These are phyloP conservation scores for Aegilops bicornis DNA, from an alignment of 176 grass and related monocot species.

Conservation along the genomic window DNA sequence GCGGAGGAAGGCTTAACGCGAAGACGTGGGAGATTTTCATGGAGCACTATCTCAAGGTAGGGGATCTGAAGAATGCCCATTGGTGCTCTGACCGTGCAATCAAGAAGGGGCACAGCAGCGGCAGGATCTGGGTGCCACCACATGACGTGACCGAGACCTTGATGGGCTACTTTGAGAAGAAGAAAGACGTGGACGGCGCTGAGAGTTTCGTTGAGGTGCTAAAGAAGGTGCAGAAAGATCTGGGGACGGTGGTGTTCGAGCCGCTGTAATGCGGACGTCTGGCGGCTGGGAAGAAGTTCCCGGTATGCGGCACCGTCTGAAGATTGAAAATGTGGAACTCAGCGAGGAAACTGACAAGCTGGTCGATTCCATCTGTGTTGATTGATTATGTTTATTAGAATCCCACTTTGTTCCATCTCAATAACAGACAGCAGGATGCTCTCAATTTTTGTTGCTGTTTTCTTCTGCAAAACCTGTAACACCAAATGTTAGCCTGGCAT, in stretches of 20 bases:
- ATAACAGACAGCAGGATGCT: conserved; percentile 37
- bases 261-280: conserved; percentile 56
- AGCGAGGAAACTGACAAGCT: conserved; percentile 41
- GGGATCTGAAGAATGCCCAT: conserved; percentile 74
- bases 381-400: conserved; percentile 5
- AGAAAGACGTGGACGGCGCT: conserved; percentile 59
- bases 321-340: conserved; percentile 65
- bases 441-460: not conserved
- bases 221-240: conserved; percentile 54
- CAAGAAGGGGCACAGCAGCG: conserved; percentile 76
- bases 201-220: conserved; percentile 65
- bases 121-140: conserved; percentile 64
- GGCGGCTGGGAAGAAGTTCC: conserved; percentile 65
- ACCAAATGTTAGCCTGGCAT: not conserved
- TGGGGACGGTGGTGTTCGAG: conserved; percentile 60
- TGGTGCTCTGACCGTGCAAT: conserved; percentile 86
- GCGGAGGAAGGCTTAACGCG: conserved; percentile 73
- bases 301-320: conserved; percentile 71
- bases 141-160: conserved; percentile 38
- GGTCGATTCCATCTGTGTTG: conserved; percentile 59
- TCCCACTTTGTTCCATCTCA: not conserved
- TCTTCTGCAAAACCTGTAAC: conserved; percentile 20
- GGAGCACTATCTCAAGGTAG: conserved; percentile 69
- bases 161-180: conserved; percentile 66
- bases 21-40: conserved; percentile 97